Evolutionary conservation across 768 basidiomycete genomes (phyloP), one percentile per base, ranked within the genome.

Genomic region (Suillus lakei): DNA sequence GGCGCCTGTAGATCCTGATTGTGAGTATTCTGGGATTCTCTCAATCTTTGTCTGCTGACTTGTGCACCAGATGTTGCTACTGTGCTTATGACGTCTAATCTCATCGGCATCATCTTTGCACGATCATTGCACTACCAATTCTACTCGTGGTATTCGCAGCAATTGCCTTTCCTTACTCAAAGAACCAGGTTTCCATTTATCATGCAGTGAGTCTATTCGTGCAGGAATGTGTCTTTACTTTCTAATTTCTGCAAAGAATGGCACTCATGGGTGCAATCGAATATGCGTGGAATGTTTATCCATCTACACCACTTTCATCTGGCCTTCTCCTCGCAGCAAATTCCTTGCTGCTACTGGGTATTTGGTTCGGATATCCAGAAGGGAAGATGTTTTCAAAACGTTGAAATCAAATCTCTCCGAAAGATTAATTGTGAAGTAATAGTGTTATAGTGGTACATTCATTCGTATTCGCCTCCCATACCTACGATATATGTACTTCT

Each of bases 41-140:
- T 67, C 54, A 60, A 28, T 62, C 15, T 23, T 59, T 28, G 41
- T 50, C 56, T 64, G 50, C 70, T 76, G 41, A 73, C 64, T 15
- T 58, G n/a, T 62, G 34, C 53, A 44, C 28, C 71, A 97, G 96
- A 92, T 71, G 83, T 91, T 60, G 85, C 89, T 23, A 92, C 91
- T 1, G 83, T 95, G 28, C 82, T 98, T 6, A 95, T 94, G 81
- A 96, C 94, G 1, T 92, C 92, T 18, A 99, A 99, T 73, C 75
- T 99, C 44, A 89, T 98, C 61, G 98, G 98, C 21, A 91, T 99
- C 41, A 67, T 93, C 8, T 98, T 93, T 74, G 94, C 98, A 26
- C 88, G 98, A 23, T 98, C 97, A 12, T 80, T 99, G 51, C 98
- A 99, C 74, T 98, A 98, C 74, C 98, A 99, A 70, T 99, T 99